Evolutionary conservation across 345 rosid genomes (phyloP), one percentile per base, ranked within the genome.

Genomic region (Populus alba): DNA sequence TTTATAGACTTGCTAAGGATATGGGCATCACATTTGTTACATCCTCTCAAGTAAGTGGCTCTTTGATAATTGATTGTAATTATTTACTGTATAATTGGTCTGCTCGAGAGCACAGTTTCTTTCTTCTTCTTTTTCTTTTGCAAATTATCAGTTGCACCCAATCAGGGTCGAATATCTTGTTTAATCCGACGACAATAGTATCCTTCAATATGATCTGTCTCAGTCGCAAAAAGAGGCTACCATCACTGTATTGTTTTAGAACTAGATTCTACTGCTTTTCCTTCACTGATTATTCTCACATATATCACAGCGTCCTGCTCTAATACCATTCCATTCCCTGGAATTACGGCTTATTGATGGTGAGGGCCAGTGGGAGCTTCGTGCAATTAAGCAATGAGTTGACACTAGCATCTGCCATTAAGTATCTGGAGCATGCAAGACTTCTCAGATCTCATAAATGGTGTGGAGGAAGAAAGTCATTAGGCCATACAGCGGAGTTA

Each of bases 311-410:
- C 98, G 98, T 23, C 98, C 97, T 73, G 98, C 99, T 69, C 79
- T 96, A 72, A 92, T 94, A 79, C 98, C 94, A 13, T 96, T 90
- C 84, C 99, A 96, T 71, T 84, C 97, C 0, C 63, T 87, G 86
- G 98, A 92, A 84, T 77, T 96, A 66, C 88, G 94, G 82, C 89
- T 96, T 72, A 89, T 92, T 61, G 97, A 96, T 73, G 99, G 98
- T 23, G 98, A 96, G 89, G 99, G 98, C 62, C 86, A 89, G 78
- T 96, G 99, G 99, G 97, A 96, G 80, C 97, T 96, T 27, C 95
- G 92, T 49, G 66, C 86, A 31, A 91, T 96, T 55, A 84, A 85
- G 78, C 89, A 86, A 70, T 86, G 86, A 89, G 68, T n/a, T 33
- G 12, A 66, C 67, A 72, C 27, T 35, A 39, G 68, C 69, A 6